Evolutionary conservation across 257 asterid genomes (phyloP).

Genomic region (Lycium barbarum): DNA sequence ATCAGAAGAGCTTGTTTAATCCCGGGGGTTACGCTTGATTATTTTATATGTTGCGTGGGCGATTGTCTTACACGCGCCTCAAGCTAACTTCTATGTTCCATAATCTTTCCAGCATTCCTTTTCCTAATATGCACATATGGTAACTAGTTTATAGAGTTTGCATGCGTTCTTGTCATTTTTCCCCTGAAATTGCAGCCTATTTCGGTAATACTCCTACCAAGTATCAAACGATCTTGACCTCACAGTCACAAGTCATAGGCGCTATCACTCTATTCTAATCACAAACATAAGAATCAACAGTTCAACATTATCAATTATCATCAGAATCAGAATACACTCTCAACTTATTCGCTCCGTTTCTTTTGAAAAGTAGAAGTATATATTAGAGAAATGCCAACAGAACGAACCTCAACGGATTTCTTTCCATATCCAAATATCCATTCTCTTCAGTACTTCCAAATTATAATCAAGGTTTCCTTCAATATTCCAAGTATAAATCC

Average conservation of each 20-base stretch:
- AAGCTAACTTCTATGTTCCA: no score
- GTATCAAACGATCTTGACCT: neutral
- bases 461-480: neutral
- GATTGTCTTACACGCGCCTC: no score
- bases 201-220: neutral
- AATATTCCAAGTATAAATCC: neutral
- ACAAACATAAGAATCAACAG: neutral
- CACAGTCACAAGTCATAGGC: neutral
- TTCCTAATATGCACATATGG: neutral
- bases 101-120: neutral
- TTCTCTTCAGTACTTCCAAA: neutral
- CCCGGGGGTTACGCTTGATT: no score
- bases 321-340: neutral
- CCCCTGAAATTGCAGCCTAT: neutral
- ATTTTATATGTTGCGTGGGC: no score
- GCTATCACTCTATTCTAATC: neutral
- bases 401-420: neutral
- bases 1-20: no score
- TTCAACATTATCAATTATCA: conserved; percentile 16
- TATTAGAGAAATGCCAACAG: neutral
- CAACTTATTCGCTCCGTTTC: neutral
- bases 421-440: conserved; percentile 5
- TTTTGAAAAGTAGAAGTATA: neutral
- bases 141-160: neutral
- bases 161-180: neutral